Evolutionary conservation across 2,329 filamentous ascomycete genomes (phyloP).

Genomic region (Gliomastix tumulicola): DNA sequence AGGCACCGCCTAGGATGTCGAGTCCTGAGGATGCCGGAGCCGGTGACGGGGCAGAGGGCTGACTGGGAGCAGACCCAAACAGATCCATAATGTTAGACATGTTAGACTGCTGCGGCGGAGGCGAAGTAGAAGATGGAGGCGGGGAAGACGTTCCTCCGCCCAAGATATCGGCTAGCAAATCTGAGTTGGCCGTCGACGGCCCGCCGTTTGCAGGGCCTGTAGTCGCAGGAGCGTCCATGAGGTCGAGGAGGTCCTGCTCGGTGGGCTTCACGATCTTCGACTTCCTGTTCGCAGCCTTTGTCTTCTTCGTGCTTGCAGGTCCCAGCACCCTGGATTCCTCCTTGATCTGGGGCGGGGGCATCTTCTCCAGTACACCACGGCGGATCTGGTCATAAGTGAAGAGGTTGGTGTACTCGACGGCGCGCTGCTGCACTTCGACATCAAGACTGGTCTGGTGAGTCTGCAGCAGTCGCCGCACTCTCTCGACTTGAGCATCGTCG

Average conservation of each 20-base stretch:
- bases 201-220: slow-evolving; percentile 39
- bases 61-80: slow-evolving; percentile 54
- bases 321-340: slow-evolving; percentile 90
- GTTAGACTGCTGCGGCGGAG: slow-evolving; percentile 48
- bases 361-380: slow-evolving; percentile 87
- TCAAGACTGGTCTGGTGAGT: slow-evolving; percentile 80
- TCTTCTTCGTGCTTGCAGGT: slow-evolving; percentile 60
- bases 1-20: slow-evolving; percentile 40
- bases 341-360: slow-evolving; percentile 95
- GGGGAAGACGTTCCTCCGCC: slow-evolving; percentile 58
- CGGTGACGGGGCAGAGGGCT: slow-evolving; percentile 26
- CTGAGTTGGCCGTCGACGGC: slow-evolving; percentile 69
- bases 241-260: slow-evolving; percentile 86
- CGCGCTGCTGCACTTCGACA: slow-evolving; percentile 91
- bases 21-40: slow-evolving; percentile 32
- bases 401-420: slow-evolving; percentile 93
- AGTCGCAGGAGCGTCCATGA: slow-evolving; percentile 71
- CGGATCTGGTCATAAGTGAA: slow-evolving; percentile 85
- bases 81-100: slow-evolving; percentile 83
- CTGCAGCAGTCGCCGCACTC: slow-evolving; percentile 71
- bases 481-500: slow-evolving; percentile 79
- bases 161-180: slow-evolving; percentile 86
- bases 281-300: slow-evolving; percentile 65
- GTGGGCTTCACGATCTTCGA: slow-evolving; percentile 74
- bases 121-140: slow-evolving; percentile 25